phyloP scores from a whole-genome alignment of 2,329 filamentous ascomycete species.

The Trichoderma polysporum region DNA sequence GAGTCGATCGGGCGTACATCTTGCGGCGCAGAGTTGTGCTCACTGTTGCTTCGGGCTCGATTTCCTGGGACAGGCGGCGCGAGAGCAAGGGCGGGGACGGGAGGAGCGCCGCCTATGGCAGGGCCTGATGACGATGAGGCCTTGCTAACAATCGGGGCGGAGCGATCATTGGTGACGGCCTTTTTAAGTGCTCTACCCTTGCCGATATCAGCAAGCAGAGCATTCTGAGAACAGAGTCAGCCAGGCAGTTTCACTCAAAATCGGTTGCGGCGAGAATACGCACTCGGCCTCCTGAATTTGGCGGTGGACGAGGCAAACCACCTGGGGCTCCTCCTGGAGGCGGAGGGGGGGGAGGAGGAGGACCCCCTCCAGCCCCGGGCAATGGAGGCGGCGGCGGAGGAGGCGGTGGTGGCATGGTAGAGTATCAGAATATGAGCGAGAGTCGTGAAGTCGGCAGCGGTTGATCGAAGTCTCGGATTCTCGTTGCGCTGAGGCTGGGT shows the following conservation, averaged over 20 bases:
- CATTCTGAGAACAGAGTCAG: slow-evolving; percentile 58
- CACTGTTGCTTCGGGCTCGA: slow-evolving; percentile 81
- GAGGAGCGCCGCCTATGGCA: slow-evolving; percentile 73
- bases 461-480: background rate
- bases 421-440: background rate
- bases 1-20: slow-evolving; percentile 49
- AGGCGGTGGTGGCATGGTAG: slow-evolving; percentile 53
- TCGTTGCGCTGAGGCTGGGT: background rate
- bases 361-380: slow-evolving; percentile 61
- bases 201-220: slow-evolving; percentile 81
- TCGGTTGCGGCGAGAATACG: slow-evolving; percentile 34
- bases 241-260: background rate
- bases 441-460: background rate
- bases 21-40: slow-evolving; percentile 55
- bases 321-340: slow-evolving; percentile 47
- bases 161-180: slow-evolving; percentile 87
- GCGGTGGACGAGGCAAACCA: slow-evolving; percentile 58
- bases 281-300: slow-evolving; percentile 61
- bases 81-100: slow-evolving; percentile 63
- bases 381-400: slow-evolving; percentile 72
- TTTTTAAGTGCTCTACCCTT: slow-evolving; percentile 83
- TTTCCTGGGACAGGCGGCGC: slow-evolving; percentile 64
- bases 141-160: slow-evolving; percentile 64
- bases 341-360: slow-evolving; percentile 58
- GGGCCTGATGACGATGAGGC: slow-evolving; percentile 47